phyloP scores from a whole-genome alignment of 2,329 filamentous ascomycete genomes.

The Gaeumannomyces sp. region DNA sequence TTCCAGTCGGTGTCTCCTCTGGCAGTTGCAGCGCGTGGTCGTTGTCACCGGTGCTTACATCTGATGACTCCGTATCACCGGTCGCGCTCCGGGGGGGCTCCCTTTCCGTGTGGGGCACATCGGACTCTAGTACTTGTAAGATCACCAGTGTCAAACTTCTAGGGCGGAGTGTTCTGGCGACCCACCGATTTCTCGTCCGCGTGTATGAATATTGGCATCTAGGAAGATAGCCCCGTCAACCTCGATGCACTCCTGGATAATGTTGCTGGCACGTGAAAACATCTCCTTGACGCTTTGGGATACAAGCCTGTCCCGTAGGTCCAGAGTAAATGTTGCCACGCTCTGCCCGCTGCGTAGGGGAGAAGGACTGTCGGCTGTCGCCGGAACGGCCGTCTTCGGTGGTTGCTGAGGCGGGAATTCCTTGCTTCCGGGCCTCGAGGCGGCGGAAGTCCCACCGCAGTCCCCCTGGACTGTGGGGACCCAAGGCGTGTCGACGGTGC shows the following conservation, averaged over 20 bases:
- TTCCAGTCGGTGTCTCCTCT: too few species aligned
- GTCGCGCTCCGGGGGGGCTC: background rate
- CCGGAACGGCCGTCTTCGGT: constrained; percentile 12
- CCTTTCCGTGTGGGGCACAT: background rate
- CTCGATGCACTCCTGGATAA: constrained; percentile 36
- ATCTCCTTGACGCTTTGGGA: constrained; percentile 15
- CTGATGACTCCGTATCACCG: too few species aligned
- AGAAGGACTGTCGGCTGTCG: constrained; percentile 3
- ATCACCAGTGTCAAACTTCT: constrained; percentile 17
- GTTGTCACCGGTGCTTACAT: constrained; percentile 3
- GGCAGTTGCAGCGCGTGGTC: constrained; percentile 3
- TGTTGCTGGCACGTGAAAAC: constrained; percentile 36
- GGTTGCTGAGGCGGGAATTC: background rate
- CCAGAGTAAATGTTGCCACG: background rate
- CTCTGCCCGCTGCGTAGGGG: background rate
- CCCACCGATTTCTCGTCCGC: constrained; percentile 19
- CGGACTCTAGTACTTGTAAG: background rate
- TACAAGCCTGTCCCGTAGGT: too few species aligned
- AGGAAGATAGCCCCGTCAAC: constrained; percentile 33
- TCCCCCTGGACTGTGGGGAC: too few species aligned
- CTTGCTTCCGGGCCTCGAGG: too few species aligned
- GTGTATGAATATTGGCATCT: constrained; percentile 24
- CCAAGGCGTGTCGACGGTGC: too few species aligned
- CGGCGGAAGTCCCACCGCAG: too few species aligned
- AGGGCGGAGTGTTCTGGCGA: constrained; percentile 10